A percentile compares a stretch with the other conserved stretches of the same genome.
Evolutionary conservation across 495 filamentous ascomycete species (phyloP).

Genomic region (Podospora comata): DNA sequence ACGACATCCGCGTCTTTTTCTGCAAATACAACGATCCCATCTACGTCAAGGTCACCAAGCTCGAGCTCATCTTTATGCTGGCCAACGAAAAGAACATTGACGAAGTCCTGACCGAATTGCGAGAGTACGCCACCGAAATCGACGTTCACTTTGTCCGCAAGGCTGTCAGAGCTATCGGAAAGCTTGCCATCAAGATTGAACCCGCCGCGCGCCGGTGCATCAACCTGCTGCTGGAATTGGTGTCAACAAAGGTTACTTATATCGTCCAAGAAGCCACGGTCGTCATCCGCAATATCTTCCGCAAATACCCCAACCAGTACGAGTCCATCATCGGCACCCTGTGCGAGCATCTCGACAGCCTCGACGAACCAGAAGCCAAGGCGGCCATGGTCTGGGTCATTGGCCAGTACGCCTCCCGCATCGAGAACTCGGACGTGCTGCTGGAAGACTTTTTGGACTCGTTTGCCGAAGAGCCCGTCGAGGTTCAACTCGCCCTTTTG

Average conservation of each 20-base stretch:
- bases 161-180: conserved; percentile 94
- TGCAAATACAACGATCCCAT: conserved; percentile 99
- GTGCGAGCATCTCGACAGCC: conserved; percentile 92
- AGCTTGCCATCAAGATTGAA: conserved; percentile 98
- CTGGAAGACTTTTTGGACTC: conserved; percentile 93
- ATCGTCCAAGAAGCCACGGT: conserved; percentile 99
- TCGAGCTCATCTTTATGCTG: conserved; percentile 99
- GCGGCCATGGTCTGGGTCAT: conserved; percentile 99
- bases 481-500: conserved; percentile 91
- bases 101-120: conserved; percentile 88
- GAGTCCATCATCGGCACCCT: conserved; percentile 94
- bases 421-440: conserved; percentile 90
- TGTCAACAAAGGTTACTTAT: conserved; percentile 98
- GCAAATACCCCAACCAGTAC: conserved; percentile 98
- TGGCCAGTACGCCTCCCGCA: conserved; percentile 93
- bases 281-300: conserved; percentile 98
- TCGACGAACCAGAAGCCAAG: conserved; percentile 99
- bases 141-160: conserved; percentile 99
- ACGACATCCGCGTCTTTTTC: conserved; percentile 98
- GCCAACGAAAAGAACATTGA: conserved; percentile 95
- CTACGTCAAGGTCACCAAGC: conserved; percentile 98
- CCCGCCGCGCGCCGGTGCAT: conserved; percentile 88
- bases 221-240: conserved; percentile 85
- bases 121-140: conserved; percentile 98
- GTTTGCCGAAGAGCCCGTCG: conserved; percentile 89